Evolutionary conservation across 306 rosid genomes (phyloP).

Genomic region (Alnus rubra): DNA sequence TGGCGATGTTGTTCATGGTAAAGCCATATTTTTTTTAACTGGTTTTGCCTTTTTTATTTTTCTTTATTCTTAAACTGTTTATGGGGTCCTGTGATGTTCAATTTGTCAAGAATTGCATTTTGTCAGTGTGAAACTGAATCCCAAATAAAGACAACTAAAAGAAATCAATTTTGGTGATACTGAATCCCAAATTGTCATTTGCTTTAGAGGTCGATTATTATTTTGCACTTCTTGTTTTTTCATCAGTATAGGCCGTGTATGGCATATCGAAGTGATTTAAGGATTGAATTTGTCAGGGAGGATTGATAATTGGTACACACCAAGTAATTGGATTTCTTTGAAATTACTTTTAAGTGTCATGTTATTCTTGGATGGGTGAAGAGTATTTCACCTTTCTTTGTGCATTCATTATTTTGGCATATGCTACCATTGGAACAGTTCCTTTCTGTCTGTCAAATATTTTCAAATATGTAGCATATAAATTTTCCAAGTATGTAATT

Average conservation of each 20-base stretch:
- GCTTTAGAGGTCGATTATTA: not conserved
- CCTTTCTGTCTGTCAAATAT: not conserved
- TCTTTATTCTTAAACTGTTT: not conserved
- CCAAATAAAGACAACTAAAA: not conserved
- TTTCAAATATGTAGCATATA: not conserved
- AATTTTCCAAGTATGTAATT: not conserved
- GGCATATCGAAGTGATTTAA: not conserved
- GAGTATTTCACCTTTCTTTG: not conserved
- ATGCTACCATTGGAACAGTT: not conserved
- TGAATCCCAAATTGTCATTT: not conserved
- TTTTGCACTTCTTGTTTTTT: not conserved
- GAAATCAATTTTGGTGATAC: not conserved
- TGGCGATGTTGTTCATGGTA: conserved; percentile 29
- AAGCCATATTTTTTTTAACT: not conserved
- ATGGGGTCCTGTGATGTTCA: not conserved
- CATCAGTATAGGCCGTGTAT: not conserved
- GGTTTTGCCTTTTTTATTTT: not conserved
- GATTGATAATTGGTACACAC: not conserved
- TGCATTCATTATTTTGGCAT: not conserved
- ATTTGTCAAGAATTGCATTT: not conserved
- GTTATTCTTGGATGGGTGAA: not conserved
- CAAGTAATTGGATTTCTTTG: not conserved
- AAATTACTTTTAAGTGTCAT: not conserved
- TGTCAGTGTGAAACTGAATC: not conserved
- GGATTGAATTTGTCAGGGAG: not conserved